Evolutionary conservation across 225 moss, liverwort and hornwort genomes (phyloP).

Genomic region (Thuidium tamariscinum): DNA sequence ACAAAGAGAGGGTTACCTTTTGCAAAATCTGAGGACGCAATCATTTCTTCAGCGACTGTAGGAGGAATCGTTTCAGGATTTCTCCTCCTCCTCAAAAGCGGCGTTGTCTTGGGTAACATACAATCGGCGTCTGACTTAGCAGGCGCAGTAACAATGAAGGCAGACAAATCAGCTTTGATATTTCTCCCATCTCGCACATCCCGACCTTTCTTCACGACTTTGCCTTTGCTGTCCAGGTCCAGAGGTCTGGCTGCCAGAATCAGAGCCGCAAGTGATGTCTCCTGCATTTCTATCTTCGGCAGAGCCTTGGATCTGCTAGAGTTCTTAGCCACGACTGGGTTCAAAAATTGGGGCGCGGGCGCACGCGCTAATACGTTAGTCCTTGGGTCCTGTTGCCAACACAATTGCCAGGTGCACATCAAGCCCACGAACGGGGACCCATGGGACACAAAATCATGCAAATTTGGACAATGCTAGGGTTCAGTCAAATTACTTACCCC

Average conservation of each 20-base stretch:
- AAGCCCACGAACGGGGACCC: not conserved
- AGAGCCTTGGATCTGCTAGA: not conserved
- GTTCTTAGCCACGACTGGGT: not conserved
- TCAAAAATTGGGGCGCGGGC: not conserved
- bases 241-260: not conserved
- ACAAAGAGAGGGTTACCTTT: not conserved
- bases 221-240: not conserved
- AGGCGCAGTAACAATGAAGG: not conserved
- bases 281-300: not conserved
- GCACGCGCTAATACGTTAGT: not conserved
- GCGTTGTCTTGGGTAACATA: not conserved
- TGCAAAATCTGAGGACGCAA: not conserved
- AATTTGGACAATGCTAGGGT: not conserved
- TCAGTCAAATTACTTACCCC: not conserved
- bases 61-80: not conserved
- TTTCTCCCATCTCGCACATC: not conserved
- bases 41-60: not conserved
- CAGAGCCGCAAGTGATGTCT: slow-evolving; percentile 12
- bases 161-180: not conserved
- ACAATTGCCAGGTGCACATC: not conserved
- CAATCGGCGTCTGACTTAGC: not conserved
- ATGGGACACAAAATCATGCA: not conserved
- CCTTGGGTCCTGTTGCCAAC: slow-evolving; percentile 1
- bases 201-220: not conserved
- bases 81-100: slow-evolving; percentile 1